Evolutionary conservation across 192 early-diverging fungal genomes (phyloP), one percentile per base, ranked within the genome.

Genomic region (Backusella circina): DNA sequence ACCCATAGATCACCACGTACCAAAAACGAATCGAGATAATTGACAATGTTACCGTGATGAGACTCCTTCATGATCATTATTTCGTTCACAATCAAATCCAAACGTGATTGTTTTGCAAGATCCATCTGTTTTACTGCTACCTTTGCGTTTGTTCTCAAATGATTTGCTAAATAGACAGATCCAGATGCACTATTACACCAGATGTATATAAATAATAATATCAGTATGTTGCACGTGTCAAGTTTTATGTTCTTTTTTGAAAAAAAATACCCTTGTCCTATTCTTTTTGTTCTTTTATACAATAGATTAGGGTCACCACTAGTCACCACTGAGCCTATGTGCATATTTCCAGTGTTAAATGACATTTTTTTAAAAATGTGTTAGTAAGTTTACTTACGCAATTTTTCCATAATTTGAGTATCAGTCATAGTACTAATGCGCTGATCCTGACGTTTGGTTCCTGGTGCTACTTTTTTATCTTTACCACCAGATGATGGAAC

Each of bases 81-180:
- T 83, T 96, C 95, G 72, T 95, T 97, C 81, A 97, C 95, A 77
- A 98, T 97, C 65, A 97, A 81, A 73, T 97, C 97, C 85, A 97
- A 94, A 77, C 95, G 94, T 38, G 95, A 93, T 86, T 98, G 97
- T 82, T 94, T 92, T 76, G 95, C 91, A 68, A 98, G 83, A 73
- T 97, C 92, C 95, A 97, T 98, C 83, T 96, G 95, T 83, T 98
- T 98, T 81, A 98, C 96, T 0, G 96, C 97, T 7, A 97, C 96
- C 1, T 87, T 86, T 13, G 87, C 72, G 3, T 61, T 28, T 31
- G 88, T 90, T 31, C 67, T 75, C 0, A 91, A 79, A 54, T 92
- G 90, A 77, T 90, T 90, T 9, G 96, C 95, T 2, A 91, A 93
- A 77, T 90, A 97, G 10, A 98, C 97, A 31, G 92, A 91, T 50